Evolutionary conservation across 192 early-diverging fungal genomes (phyloP), one percentile per base, ranked within the genome.

Genomic region (Coemansia sp.): DNA sequence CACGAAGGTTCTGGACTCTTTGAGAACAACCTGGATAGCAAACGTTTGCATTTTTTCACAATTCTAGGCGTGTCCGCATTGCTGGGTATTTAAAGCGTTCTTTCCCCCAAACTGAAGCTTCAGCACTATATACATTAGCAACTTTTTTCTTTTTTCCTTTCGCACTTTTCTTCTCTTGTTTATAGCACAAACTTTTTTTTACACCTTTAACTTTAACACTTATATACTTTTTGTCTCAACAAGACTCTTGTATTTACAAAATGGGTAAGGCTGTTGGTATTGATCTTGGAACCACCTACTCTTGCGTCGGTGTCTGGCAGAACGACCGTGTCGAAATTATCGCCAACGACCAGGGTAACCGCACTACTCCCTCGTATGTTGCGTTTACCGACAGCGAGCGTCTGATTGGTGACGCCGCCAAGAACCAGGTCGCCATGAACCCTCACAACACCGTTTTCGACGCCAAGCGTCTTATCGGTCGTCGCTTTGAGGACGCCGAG

Each of bases 281-380:
- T 70, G 88, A 90, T 75, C 70, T 86, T 64, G 85, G 85, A 43
- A 86, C 85, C 64, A 86, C 85, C 69, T 84, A 87, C 83, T 86
- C 86, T 22, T 86, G 85, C 75, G 85, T 88, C 52, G 86, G 74
- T 48, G 89, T 93, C 61, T 89, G 87, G 87, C 85, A 91, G 74
- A 88, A 89, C 74, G 90, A 90, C 68, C 86, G 89, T 66, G 95
- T 95, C 67, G 94, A 97, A 84, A 95, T 98, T 75, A 95, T 98
- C 81, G 94, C 94, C 87, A 99, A 99, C 88, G 97, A 97, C 86
- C 96, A 99, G 88, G 97, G 97, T 83, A 95, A 96, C 91, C 93
- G 97, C 73, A 99, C 94, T 67, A 99, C 95, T 60, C 96, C 97
- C 60, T 96, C 95, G 68, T 97, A 97, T 70, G 97, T 99, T 66